These are phyloP conservation scores for Circinella umbellata DNA, from an alignment of 371 early-diverging fungal species.

Conservation along the genomic window DNA sequence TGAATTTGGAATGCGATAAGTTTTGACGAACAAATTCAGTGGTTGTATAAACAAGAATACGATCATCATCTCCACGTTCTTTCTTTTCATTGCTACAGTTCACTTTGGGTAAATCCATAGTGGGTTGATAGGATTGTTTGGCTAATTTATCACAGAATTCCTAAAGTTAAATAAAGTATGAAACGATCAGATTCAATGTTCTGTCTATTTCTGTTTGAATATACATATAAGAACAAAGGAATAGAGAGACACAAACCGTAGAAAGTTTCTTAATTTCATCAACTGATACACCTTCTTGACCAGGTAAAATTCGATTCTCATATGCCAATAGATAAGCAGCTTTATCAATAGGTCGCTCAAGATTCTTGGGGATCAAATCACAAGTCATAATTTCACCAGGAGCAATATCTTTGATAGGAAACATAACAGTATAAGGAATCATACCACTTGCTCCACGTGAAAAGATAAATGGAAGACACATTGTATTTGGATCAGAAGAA, in stretches of 20 bases:
- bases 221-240: background rate
- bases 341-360: slow-evolving; percentile 45
- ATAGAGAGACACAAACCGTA: background rate
- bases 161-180: background rate
- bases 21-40: slow-evolving; percentile 56
- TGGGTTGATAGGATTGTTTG: background rate
- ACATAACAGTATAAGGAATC: slow-evolving; percentile 66
- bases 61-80: background rate
- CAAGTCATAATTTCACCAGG: slow-evolving; percentile 54
- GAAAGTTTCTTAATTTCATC: slow-evolving; percentile 2
- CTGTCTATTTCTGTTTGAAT: background rate
- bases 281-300: background rate
- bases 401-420: slow-evolving; percentile 58
- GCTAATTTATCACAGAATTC: slow-evolving; percentile 3
- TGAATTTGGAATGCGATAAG: slow-evolving; percentile 52
- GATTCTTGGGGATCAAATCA: slow-evolving; percentile 53
- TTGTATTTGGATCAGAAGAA: slow-evolving; percentile 57
- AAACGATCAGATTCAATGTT: too few species aligned
- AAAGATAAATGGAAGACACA: slow-evolving; percentile 64
- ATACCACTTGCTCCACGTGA: slow-evolving; percentile 56
- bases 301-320: slow-evolving; percentile 41
- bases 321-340: slow-evolving; percentile 58
- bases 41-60: slow-evolving; percentile 42
- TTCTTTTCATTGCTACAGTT: background rate
- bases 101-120: background rate